phyloP scores from a whole-genome alignment of 2,329 filamentous ascomycete species.

The Paradendryphiella salina region DNA sequence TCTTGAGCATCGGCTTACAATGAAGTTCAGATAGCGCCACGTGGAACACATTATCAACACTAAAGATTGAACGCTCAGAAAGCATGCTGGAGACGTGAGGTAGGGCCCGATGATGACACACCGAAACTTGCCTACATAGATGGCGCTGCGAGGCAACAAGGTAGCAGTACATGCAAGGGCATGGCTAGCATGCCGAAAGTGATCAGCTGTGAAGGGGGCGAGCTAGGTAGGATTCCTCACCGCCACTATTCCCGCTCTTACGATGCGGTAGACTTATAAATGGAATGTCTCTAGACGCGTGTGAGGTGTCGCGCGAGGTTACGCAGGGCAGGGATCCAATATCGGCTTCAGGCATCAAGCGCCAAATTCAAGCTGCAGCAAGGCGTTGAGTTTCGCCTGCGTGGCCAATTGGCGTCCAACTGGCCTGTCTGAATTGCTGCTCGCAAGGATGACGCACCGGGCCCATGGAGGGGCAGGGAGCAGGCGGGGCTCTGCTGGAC shows the following conservation, averaged over 20 bases:
- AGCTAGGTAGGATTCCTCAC: constrained; percentile 27
- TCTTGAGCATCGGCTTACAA: neutral
- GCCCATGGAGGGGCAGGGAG: constrained; percentile 28
- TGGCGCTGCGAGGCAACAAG: neutral
- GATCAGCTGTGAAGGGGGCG: constrained; percentile 20
- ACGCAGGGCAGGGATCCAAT: constrained; percentile 22
- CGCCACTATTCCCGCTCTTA: constrained; percentile 22
- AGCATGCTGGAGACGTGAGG: neutral
- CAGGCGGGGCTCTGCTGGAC: constrained; percentile 32
- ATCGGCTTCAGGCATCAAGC: constrained; percentile 25
- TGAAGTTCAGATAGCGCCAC: neutral
- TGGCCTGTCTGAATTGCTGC: constrained; percentile 20
- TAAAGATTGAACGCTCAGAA: neutral
- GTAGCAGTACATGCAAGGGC: constrained; percentile 4
- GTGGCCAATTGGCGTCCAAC: constrained; percentile 28
- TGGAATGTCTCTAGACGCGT: constrained; percentile 27
- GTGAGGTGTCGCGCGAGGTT: constrained; percentile 30
- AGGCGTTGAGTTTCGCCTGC: constrained; percentile 29
- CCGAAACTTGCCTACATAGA: neutral
- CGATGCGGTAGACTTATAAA: constrained; percentile 18
- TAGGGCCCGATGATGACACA: neutral
- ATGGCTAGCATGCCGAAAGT: constrained; percentile 17
- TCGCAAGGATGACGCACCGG: constrained; percentile 36
- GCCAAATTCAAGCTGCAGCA: constrained; percentile 28
- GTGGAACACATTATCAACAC: neutral